These are phyloP conservation scores for Solioccasus polychromus DNA, from an alignment of 768 basidiomycete species.

Conservation along the genomic window DNA sequence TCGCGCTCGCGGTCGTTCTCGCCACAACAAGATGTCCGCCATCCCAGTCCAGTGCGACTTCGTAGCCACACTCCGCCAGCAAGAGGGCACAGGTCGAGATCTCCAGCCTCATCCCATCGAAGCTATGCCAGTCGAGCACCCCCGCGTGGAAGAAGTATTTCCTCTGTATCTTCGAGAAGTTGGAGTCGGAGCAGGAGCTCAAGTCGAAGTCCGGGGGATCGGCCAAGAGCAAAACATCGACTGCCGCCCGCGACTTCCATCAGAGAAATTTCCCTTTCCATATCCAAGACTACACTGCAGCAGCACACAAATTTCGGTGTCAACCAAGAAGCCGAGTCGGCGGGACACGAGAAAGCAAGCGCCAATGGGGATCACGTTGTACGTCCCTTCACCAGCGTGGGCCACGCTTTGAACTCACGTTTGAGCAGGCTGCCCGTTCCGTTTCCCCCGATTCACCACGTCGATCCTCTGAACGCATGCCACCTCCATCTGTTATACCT, in stretches of 20 bases:
- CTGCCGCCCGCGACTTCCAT: conserved; percentile 50
- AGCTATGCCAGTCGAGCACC: conserved; percentile 34
- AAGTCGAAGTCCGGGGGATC: conserved; percentile 53
- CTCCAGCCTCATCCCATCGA: conserved; percentile 44
- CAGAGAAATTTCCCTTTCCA: conserved; percentile 31
- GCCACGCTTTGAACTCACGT: conserved; percentile 8
- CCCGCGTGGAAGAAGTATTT: conserved; percentile 45
- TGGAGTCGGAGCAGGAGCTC: conserved; percentile 51
- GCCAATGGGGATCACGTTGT: conserved; percentile 39
- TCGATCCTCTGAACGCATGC: conserved; percentile 32
- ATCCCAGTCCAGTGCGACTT: conserved; percentile 45
- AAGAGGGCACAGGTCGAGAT: conserved; percentile 35
- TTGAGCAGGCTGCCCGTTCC: conserved; percentile 17
- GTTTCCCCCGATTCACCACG: conserved; percentile 21
- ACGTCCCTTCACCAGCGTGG: conserved; percentile 5
- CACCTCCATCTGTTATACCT: conserved; percentile 28
- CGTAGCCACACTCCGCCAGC: conserved; percentile 51
- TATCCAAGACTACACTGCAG: conserved; percentile 30
- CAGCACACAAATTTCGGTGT: conserved; percentile 17
- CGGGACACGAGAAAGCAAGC: conserved; percentile 36
- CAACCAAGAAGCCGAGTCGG: conserved; percentile 22
- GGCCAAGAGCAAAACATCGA: conserved; percentile 58
- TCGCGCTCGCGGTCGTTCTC: conserved; percentile 62
- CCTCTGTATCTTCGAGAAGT: conserved; percentile 54
- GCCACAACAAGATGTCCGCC: conserved; percentile 54